Conservation (phyloP, 1,284 basidiomycete genomes). For the Tilletia indica region DNA sequence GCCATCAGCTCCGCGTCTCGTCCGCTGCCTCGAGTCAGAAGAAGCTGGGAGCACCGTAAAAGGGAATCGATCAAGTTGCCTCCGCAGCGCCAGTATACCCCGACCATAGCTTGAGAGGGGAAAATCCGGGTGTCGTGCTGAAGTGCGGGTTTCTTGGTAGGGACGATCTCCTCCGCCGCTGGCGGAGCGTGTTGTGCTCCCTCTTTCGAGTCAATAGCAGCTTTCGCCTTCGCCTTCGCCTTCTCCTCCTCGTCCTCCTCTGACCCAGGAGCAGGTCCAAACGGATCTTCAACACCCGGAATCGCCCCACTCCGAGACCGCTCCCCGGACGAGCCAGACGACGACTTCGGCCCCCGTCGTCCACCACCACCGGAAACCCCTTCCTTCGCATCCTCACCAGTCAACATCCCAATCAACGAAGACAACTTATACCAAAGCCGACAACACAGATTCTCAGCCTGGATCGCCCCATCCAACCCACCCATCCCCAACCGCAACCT, state of each 20-base stretch:
- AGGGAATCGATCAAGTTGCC: slow-evolving; percentile 3
- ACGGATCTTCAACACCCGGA: slow-evolving; percentile 7
- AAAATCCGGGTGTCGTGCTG: not conserved
- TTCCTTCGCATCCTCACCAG: not conserved
- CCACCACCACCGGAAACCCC: not conserved
- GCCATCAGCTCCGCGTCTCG: slow-evolving; percentile 46
- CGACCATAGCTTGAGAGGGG: not conserved
- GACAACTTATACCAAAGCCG: slow-evolving; percentile 29
- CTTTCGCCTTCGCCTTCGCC: not conserved
- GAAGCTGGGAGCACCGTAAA: slow-evolving; percentile 26
- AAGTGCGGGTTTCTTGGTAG: not conserved
- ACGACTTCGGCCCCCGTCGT: not conserved
- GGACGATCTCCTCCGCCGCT: slow-evolving; percentile 5
- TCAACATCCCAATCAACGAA: slow-evolving; percentile 22
- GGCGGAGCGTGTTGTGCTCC: not conserved
- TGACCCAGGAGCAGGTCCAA: slow-evolving; percentile 7
- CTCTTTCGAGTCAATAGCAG: too few species aligned
- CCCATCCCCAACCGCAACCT: slow-evolving; percentile 28
- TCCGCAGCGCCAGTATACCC: slow-evolving; percentile 19
- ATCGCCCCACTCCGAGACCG: slow-evolving; percentile 14
- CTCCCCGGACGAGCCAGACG: too few species aligned
- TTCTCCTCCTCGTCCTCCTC: not conserved
- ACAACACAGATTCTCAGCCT: slow-evolving; percentile 28
- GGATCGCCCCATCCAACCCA: slow-evolving; percentile 29
- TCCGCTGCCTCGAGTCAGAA: slow-evolving; percentile 41